Base-by-base conservation (phyloP, 306 rosid genomes). In the Cercis canadensis region DNA sequence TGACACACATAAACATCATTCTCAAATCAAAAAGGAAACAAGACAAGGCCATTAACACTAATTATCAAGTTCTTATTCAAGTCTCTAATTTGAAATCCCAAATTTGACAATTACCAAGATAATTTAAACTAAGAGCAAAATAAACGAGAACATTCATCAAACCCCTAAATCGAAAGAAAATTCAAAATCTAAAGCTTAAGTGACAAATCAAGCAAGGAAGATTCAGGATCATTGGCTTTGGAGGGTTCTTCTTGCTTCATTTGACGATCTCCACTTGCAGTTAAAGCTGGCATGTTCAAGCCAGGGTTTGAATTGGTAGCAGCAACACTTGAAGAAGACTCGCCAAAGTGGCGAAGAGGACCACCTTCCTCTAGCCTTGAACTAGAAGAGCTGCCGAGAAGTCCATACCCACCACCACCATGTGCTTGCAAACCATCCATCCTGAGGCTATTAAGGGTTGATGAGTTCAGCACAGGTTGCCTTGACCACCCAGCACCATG, bases 131-230 rank as follows among this genome's bases (percentile, higher is more conserved):
- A 9, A 57, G 7, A 57, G 8, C 12, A 15, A 12, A 32, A 57
- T 14, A 7, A 57, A 33, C 17, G n/a, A 7, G 21, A 57, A 56
- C 41, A 57, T 5, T 8, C 3, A 57, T 2, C 6, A 5, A 31
- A 13, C 11, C 17, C 6, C 5, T 6, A 29, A 59, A 17, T 36
- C 5, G 49, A 61, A 32, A 61, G 19, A 24, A 72, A 36, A 1
- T 1, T 50, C 0, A 67, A 40, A 43, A 55, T 14, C 40, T 75
- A 86, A 50, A 87, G 90, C 64, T 78, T 87, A 2, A 89, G 86
- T 0, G 89, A 60, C 66, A 89, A 68, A 80, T 89, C 89, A 50
- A 89, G 80, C 52, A 64, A 83, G 1, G 63, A 31, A 41, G 47
- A 57, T 8, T 74, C 74, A 0, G 43, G 11, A 39, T 41, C 70